Evolutionary conservation across 495 filamentous ascomycete genomes (phyloP), one percentile per base, ranked within the genome.

Genomic region (Extremus antarcticus): DNA sequence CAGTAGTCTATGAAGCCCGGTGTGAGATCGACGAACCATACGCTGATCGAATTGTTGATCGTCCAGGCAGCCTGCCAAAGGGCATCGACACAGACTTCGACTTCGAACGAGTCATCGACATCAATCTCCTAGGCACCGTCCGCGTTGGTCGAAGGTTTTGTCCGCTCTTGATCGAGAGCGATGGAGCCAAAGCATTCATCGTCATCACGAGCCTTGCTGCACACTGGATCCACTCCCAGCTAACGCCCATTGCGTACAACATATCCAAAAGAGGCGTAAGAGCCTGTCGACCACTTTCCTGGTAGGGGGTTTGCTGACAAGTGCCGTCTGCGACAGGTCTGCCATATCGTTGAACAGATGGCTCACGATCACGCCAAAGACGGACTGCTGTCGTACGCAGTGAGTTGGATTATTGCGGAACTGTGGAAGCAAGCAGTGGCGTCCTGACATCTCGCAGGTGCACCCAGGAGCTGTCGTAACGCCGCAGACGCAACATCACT

Each of bases 401-500:
- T n/a, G n/a, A n/a, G n/a, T n/a, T n/a, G n/a, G n/a, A n/a, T n/a
- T n/a, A n/a, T n/a, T n/a, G n/a, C n/a, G n/a, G n/a, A n/a, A n/a
- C n/a, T n/a, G n/a, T n/a, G n/a, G n/a, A n/a, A n/a, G n/a, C n/a
- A n/a, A n/a, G n/a, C n/a, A n/a, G n/a, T n/a, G n/a, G n/a, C n/a
- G n/a, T n/a, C n/a, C n/a, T n/a, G n/a, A n/a, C n/a, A n/a, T n/a
- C n/a, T n/a, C n/a, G n/a, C n/a, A n/a, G n/a, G n/a, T 67, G 24
- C 65, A 67, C 63, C 65, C 63, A n/a, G 63, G 65, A 1, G 61
- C 53, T 3, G 65, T 65, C 29, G 15, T 67, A 45, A 67, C 65
- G 50, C 56, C 61, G 29, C 64, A 64, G 55, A 66, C 62, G 40
- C 35, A 54, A 49, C 23, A 41, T 10, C 47, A 43, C 21, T 51